Percentiles rank a stretch among this genome's conserved stretches.
These are phyloP conservation scores for Grosmannia penicillata DNA, from an alignment of 2,329 filamentous ascomycete genomes.

Conservation along the genomic window DNA sequence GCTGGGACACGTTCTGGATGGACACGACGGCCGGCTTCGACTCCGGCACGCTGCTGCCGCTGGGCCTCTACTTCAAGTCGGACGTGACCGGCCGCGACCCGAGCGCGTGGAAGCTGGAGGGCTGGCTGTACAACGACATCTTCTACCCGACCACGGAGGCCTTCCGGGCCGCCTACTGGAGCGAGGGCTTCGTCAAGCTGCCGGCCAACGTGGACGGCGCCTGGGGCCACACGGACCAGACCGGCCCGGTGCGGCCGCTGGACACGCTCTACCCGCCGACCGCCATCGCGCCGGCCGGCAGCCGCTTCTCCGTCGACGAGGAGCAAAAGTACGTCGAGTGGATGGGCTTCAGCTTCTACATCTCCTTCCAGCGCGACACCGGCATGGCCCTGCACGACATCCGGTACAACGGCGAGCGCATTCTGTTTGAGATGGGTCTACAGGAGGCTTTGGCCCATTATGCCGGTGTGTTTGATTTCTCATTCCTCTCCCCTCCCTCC, in stretches of 20 bases:
- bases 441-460: slow-evolving; percentile 41
- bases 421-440: slow-evolving; percentile 40
- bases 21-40: slow-evolving; percentile 23
- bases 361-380: slow-evolving; percentile 30
- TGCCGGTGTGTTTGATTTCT: slow-evolving; percentile 22
- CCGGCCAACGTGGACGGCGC: slow-evolving; percentile 30
- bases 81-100: slow-evolving; percentile 36
- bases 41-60: slow-evolving; percentile 26
- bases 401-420: slow-evolving; percentile 34
- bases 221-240: slow-evolving; percentile 28
- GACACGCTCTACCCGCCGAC: slow-evolving; percentile 22
- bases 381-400: slow-evolving; percentile 37
- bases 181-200: slow-evolving; percentile 29
- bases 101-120: slow-evolving; percentile 31
- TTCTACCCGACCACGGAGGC: slow-evolving; percentile 34
- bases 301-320: slow-evolving; percentile 26
- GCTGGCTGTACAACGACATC: slow-evolving; percentile 39
- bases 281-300: slow-evolving; percentile 21
- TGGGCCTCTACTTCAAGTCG: slow-evolving; percentile 26
- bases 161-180: slow-evolving; percentile 28
- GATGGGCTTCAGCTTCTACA: slow-evolving; percentile 38
- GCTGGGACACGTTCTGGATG: slow-evolving; percentile 32
- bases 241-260: slow-evolving; percentile 20
- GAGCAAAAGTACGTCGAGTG: slow-evolving; percentile 30
- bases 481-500: neutral